Conservation (phyloP, 305 asterid genomes). For the Fraxinus paxiana region DNA sequence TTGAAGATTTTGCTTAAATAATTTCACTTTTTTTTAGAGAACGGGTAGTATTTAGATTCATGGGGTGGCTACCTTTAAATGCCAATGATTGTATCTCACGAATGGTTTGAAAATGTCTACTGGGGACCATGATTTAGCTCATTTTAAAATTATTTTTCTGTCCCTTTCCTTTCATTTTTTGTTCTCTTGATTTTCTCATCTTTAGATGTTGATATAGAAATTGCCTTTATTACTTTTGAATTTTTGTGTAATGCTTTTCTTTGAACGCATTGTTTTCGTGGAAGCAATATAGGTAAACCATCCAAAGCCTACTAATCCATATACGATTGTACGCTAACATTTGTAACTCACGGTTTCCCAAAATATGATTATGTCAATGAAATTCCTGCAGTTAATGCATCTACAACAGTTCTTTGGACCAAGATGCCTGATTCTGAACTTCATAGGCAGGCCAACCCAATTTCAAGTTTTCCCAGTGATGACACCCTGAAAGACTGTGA, state of each 20-base stretch:
- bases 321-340: not conserved
- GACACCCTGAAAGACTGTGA: not conserved
- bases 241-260: not conserved
- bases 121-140: not conserved
- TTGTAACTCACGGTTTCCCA: not conserved
- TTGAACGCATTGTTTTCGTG: not conserved
- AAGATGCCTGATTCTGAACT: not conserved
- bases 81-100: not conserved
- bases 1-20: not conserved
- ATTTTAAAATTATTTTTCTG: not conserved
- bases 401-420: not conserved
- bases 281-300: not conserved
- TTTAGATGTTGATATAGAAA: not conserved
- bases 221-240: not conserved
- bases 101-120: not conserved
- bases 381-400: constrained; percentile 1
- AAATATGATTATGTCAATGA: not conserved
- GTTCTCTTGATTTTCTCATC: not conserved
- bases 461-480: not conserved
- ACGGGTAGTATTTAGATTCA: not conserved
- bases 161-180: not conserved
- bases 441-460: not conserved
- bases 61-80: not conserved
- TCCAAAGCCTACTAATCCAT: not conserved
- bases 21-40: not conserved